Base-by-base conservation (phyloP, 805 yeast species). In the Vanderwaltozyma yarrowii region DNA sequence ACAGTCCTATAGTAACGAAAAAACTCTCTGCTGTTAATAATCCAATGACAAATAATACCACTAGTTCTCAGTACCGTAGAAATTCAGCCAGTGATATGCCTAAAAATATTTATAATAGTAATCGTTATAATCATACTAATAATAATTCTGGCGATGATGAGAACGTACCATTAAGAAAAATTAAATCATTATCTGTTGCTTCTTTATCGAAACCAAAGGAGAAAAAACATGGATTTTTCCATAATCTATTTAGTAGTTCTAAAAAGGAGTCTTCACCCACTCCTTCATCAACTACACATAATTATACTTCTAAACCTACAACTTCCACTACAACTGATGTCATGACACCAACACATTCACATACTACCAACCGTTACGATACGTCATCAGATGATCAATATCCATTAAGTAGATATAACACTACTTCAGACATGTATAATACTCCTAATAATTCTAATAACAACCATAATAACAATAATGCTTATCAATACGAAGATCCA, bases 401-500 rank as follows among this genome's bases (percentile, higher is more conserved):
- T 33, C 15, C 9, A 3, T n/a, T 31, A 19, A 9, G 9, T 13
- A 19, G 15, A 31, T 18, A 19, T 20, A 31, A 21, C 9, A 21
- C 23, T 7, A 21, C n/a, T n/a, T n/a, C n/a, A n/a, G n/a, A n/a
- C n/a, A 23, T 23, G 30, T 19, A 14, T 17, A 15, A 20, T 41
- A 40, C 28, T 38, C 35, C 27, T 43, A 35, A 18, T 28, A 28
- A 28, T 28, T 6, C 4, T 15, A 30, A 17, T 16, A 15, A 12
- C 9, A 24, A 10, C 27, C 11, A 4, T 10, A 12, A 4, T 8
- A 24, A 24, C 13, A 24, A 24, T 10, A 24, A 24, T 8, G 11
- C 9, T 21, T 21, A n/a, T 14, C 29, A 23, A 15, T 23, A 31
- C 23, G 38, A 65, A 14, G 78, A 74, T 45, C 69, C 71, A 2